Evolutionary conservation across 1,139 yeast species (phyloP).

Genomic region (Candida pseudoviswanathii): DNA sequence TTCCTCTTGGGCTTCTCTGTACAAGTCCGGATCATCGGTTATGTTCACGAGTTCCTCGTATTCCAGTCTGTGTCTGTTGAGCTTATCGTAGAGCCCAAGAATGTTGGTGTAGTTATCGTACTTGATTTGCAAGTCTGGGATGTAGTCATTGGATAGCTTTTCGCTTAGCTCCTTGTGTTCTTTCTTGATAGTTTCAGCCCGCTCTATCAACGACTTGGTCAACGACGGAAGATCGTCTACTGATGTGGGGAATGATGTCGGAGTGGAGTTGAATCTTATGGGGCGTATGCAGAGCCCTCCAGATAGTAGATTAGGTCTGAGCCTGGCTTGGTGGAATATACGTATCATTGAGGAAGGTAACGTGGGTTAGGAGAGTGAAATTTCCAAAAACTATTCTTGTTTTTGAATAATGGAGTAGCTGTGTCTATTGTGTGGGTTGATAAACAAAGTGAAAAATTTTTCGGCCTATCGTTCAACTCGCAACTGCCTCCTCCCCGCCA

Average conservation of each 20-base stretch:
- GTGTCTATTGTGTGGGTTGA: not conserved
- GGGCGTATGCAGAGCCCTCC: not conserved
- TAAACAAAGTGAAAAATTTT: not conserved
- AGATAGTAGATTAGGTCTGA: not conserved
- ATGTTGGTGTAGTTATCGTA: conserved; percentile 25
- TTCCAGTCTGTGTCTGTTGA: conserved; percentile 38
- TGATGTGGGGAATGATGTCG: not conserved
- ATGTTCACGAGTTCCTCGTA: conserved; percentile 35
- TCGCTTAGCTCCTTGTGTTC: conserved; percentile 55
- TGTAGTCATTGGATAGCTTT: conserved; percentile 19
- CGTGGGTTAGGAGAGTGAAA: not conserved
- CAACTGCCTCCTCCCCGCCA: no score
- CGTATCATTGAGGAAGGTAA: not conserved
- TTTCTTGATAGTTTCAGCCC: conserved; percentile 55
- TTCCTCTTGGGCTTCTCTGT: conserved; percentile 28
- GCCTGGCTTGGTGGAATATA: not conserved
- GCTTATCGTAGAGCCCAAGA: conserved; percentile 49
- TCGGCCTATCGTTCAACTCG: not conserved
- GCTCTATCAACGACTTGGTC: conserved; percentile 62
- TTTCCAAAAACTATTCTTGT: not conserved
- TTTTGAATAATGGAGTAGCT: not conserved
- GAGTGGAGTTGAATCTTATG: conserved; percentile 1
- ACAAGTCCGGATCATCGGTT: conserved; percentile 30
- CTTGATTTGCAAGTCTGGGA: conserved; percentile 15
- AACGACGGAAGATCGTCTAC: conserved; percentile 24